Percentiles rank a stretch among this genome's conserved stretches.
Evolutionary conservation across 116 monocot genomes (phyloP).

Genomic region (Phalaenopsis hybrid): DNA sequence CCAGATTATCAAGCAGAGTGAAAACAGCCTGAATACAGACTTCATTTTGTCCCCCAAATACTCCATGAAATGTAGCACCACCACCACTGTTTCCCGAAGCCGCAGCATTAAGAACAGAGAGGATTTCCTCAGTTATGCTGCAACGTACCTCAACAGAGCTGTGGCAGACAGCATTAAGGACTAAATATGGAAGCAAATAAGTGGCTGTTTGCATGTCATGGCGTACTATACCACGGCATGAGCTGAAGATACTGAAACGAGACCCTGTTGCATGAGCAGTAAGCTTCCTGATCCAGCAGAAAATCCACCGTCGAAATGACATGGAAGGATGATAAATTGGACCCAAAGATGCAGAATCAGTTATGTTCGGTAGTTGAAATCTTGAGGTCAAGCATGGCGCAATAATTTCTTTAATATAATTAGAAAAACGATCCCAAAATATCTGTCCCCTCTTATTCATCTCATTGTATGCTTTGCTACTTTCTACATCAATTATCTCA

Average conservation of each 20-base stretch:
- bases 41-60: conserved; percentile 59
- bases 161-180: conserved; percentile 88
- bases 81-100: conserved; percentile 55
- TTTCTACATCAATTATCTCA: conserved; percentile 9
- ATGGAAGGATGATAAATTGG: conserved; percentile 77
- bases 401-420: conserved; percentile 96
- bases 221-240: conserved; percentile 91
- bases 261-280: conserved; percentile 76
- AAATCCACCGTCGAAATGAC: conserved; percentile 97
- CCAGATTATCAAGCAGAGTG: conserved; percentile 95
- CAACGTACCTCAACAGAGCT: conserved; percentile 75
- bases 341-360: conserved; percentile 49
- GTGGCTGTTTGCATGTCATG: conserved; percentile 96
- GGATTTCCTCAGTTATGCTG: conserved; percentile 72
- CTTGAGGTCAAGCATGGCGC: conserved; percentile 95
- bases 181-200: conserved; percentile 89
- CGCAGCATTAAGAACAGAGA: conserved; percentile 83
- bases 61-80: conserved; percentile 43
- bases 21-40: conserved; percentile 92
- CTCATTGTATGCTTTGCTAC: conserved; percentile 13
- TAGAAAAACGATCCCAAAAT: conserved; percentile 88
- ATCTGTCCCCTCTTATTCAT: conserved; percentile 54
- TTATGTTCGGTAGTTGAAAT: conserved; percentile 73
- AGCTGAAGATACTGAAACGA: conserved; percentile 73
- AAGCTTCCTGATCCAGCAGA: conserved; percentile 77